A percentile compares a stretch with the other conserved stretches of the same genome.
phyloP scores from a whole-genome alignment of 495 filamentous ascomycete species.

The Penicillium verhagenii region DNA sequence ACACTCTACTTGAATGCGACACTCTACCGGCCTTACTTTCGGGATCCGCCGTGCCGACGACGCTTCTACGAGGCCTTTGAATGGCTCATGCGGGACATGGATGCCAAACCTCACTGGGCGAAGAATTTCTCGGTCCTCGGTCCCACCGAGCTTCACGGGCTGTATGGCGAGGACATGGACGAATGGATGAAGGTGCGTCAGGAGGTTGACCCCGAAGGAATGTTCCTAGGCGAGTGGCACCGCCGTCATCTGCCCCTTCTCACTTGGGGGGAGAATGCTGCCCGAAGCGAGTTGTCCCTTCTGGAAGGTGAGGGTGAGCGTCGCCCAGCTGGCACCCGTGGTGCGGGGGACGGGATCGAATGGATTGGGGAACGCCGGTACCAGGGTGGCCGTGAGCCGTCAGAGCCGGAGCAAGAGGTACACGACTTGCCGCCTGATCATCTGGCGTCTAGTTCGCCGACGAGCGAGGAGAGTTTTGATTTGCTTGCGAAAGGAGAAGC shows the following conservation, averaged over 20 bases:
- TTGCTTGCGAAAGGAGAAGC: constrained; percentile 48
- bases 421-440: constrained; percentile 16
- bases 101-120: constrained; percentile 93
- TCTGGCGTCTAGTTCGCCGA: constrained; percentile 28
- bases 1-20: constrained; percentile 96
- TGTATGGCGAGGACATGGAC: constrained; percentile 57
- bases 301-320: constrained; percentile 44
- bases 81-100: constrained; percentile 89
- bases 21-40: constrained; percentile 84
- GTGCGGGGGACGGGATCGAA: constrained; percentile 50
- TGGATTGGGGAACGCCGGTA: constrained; percentile 54
- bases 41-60: constrained; percentile 71
- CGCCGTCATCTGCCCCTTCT: constrained; percentile 61
- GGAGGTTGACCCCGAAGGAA: constrained; percentile 79
- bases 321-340: constrained; percentile 26
- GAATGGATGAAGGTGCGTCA: constrained; percentile 67
- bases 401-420: constrained; percentile 15
- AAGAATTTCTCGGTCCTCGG: constrained; percentile 77
- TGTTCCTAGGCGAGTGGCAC: constrained; percentile 94
- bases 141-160: constrained; percentile 40
- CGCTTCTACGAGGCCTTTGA: constrained; percentile 95
- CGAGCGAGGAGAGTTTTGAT: constrained; percentile 66
- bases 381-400: constrained; percentile 7
- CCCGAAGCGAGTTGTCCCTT: constrained; percentile 32
- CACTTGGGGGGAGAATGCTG: constrained; percentile 10